phyloP scores from a whole-genome alignment of 306 rosid species.

The Delonix regia region DNA sequence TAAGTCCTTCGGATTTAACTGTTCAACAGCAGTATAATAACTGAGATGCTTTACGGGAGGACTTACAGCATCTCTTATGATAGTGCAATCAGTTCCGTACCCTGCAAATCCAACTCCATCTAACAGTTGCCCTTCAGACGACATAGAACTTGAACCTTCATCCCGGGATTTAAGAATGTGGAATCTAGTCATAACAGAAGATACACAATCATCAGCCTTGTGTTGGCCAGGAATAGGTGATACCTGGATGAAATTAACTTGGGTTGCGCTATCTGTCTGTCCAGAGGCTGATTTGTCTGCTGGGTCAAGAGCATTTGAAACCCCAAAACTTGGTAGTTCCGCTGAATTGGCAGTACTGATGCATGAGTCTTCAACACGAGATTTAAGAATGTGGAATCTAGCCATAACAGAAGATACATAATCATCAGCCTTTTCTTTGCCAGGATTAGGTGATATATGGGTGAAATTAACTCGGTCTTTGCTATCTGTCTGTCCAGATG shows the following conservation, averaged over 20 bases:
- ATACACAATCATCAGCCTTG: constrained; percentile 41
- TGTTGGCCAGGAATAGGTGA: constrained; percentile 31
- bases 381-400: constrained; percentile 54
- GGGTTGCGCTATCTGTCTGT: constrained; percentile 29
- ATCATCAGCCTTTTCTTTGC: constrained; percentile 28
- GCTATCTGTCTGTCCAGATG: constrained; percentile 29
- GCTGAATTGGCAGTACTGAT: constrained; percentile 15
- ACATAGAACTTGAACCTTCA: constrained; percentile 42
- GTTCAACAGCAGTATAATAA: constrained; percentile 37
- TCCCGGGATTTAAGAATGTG: constrained; percentile 54
- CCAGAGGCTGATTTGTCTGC: constrained; percentile 31
- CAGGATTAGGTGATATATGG: constrained; percentile 38
- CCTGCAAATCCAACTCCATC: constrained; percentile 38
- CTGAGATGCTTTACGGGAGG: constrained; percentile 31
- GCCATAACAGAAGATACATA: constrained; percentile 58
- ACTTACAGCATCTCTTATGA: constrained; percentile 33
- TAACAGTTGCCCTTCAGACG: constrained; percentile 37
- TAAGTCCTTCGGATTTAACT: constrained; percentile 38
- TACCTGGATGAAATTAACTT: constrained; percentile 28
- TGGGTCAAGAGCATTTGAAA: constrained; percentile 18
- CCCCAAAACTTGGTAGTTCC: constrained; percentile 39
- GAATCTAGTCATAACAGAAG: constrained; percentile 62
- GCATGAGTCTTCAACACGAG: constrained; percentile 42
- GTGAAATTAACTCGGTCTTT: constrained; percentile 22
- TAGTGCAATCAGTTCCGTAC: constrained; percentile 42